These are phyloP conservation scores for Vigna reflexopilosa DNA, from an alignment of 306 rosid genomes.

Conservation along the genomic window DNA sequence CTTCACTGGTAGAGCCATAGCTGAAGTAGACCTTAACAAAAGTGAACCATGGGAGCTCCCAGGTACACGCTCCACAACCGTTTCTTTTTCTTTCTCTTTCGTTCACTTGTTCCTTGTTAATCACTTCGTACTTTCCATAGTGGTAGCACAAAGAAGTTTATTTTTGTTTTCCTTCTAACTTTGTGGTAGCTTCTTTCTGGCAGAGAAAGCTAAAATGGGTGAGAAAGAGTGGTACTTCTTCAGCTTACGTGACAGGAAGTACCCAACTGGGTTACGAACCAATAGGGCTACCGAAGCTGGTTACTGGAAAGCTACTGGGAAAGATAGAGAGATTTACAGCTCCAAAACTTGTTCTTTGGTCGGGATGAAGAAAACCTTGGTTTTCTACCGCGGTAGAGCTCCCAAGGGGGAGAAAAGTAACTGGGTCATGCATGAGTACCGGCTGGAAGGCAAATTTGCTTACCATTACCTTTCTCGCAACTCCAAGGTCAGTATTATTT, in stretches of 20 bases:
- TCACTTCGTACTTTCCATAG: background rate
- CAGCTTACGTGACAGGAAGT: constrained; percentile 85
- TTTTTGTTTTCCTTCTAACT: background rate
- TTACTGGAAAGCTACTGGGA: constrained; percentile 97
- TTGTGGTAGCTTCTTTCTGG: background rate
- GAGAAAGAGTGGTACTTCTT: constrained; percentile 98
- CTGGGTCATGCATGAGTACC: constrained; percentile 99
- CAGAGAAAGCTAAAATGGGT: constrained; percentile 96
- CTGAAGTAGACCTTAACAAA: constrained; percentile 97
- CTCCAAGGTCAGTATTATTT: constrained; percentile 60
- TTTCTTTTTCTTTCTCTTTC: background rate
- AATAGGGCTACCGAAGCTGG: constrained; percentile 97
- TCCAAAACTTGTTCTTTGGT: constrained; percentile 75
- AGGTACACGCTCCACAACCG: constrained; percentile 45
- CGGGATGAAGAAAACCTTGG: constrained; percentile 98
- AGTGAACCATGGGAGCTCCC: constrained; percentile 99
- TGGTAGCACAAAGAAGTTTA: background rate
- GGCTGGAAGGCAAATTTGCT: constrained; percentile 95
- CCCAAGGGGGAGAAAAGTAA: constrained; percentile 93
- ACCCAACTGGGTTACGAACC: constrained; percentile 89
- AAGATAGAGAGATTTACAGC: constrained; percentile 89
- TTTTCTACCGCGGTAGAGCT: constrained; percentile 90
- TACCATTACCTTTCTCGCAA: constrained; percentile 79
- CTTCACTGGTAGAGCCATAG: constrained; percentile 86
- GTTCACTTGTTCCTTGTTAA: background rate